Evolutionary conservation across 441 rosid species (phyloP), one percentile per base, ranked within the genome.

Genomic region (Bocquillonia castaneifolia): DNA sequence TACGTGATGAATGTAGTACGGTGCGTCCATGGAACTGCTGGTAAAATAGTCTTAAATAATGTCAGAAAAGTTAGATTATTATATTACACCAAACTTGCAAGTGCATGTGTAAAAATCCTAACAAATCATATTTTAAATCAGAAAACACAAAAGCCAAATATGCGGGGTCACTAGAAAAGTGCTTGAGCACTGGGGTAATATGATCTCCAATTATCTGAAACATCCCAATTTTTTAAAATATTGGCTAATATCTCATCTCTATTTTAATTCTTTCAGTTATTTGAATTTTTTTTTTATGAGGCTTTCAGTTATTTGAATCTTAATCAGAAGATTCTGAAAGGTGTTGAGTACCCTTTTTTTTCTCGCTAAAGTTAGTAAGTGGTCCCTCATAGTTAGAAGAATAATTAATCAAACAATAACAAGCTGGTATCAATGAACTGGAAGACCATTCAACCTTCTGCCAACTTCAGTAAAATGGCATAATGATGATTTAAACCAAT

Each of bases 401-500:
- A 42, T n/a, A 53, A 42, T 22, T 1, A 15, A 32, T 28, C 18
- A 40, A 52, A 61, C 17, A 51, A 28, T 29, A 61, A 61, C 50
- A 9, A 42, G 9, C 52, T 10, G 15, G 29, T 15, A 8, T 42
- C 17, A 51, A 51, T 20, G 26, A 44, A 20, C 17, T n/a, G 23
- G 15, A 60, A n/a, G 25, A 23, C 36, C 57, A 18, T 23, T 17
- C 13, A 42, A 17, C 45, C 36, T 25, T 18, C 52, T 36, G 40
- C 56, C 66, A 53, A 26, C 40, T 8, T 39, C 25, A 67, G 57
- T 13, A 50, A 36, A 58, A 52, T 37, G 22, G 36, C 5, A 28
- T 3, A 13, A 40, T 9, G 31, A 72, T 57, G 37, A 68, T 59
- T 13, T 42, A 45, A 72, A 52, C 34, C 29, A 34, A 29, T 40